Base-by-base conservation (phyloP, 2,329 filamentous ascomycete genomes). In the Penicillium sp. region DNA sequence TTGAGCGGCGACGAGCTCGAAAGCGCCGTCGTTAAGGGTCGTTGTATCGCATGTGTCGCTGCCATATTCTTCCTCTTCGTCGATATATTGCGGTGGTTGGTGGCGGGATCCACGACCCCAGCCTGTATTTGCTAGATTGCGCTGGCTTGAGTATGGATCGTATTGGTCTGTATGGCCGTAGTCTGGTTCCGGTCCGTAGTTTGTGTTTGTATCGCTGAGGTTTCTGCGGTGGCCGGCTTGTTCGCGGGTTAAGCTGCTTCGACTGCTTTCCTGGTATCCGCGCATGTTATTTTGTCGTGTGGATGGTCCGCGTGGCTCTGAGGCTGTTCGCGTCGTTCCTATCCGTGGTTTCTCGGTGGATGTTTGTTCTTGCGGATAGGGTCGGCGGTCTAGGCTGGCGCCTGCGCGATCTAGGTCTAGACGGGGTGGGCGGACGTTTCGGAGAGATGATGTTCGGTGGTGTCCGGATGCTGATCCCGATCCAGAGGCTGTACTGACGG, bases 51-150 rank as follows among this genome's bases (percentile, higher is more conserved):
- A 88, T 55, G 89, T 86, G 53, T 81, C 79, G 65, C 87, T 89
- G n/a, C 82, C 87, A 57, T 86, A 86, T 49, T 91, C 88, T 1
- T 91, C 89, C 59, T 93, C 90, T 63, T 95, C 91, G 61, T 93
- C 89, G 63, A 90, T 89, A 69, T 89, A 92, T 52, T 84, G 82
- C 41, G 82, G 84, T 67, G 79, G 78, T 43, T 75, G 73, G 57
- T 72, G 72, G 49, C 65, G 58, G 17, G 57, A 29, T 17, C 62
- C 64, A 17, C 69, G 61, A 59, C 80, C 66, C 61, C 77, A 58
- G 76, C 78, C 65, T 73, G 58, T 29, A 19, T 78, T 65, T 70
- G 76, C 62, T 73, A 75, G 53, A 71, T 71, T 56, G 69, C 73
- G 64, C 69, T 78, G 70, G 82, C 86, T 83, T 56, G 85, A 80